These are phyloP conservation scores for Lecanicillium sp. DNA, from an alignment of 2,329 filamentous ascomycete species.

Conservation along the genomic window DNA sequence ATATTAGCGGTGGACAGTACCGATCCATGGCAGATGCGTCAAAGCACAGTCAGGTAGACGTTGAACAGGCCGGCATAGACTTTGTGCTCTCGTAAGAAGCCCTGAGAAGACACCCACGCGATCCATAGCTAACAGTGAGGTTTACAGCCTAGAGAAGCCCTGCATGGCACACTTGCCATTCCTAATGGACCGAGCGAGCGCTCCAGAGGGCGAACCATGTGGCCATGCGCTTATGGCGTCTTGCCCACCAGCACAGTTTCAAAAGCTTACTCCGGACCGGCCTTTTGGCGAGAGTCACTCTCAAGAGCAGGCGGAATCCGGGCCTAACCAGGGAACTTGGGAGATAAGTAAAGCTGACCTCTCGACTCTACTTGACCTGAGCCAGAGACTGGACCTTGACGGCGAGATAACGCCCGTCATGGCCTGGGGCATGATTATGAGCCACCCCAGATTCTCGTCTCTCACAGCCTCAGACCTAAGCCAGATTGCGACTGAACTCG, in stretches of 20 bases:
- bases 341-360: constrained; percentile 71
- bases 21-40: constrained; percentile 17
- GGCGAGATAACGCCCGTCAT: constrained; percentile 93
- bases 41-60: constrained; percentile 45
- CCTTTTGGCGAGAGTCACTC: constrained; percentile 42
- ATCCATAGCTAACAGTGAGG: constrained; percentile 11
- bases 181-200: constrained; percentile 53
- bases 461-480: constrained; percentile 62
- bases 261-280: constrained; percentile 38
- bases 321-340: constrained; percentile 60
- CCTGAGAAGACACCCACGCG: background rate
- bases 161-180: constrained; percentile 89
- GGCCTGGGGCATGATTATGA: constrained; percentile 79
- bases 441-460: constrained; percentile 59
- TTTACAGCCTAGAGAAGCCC: constrained; percentile 74
- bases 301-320: constrained; percentile 19
- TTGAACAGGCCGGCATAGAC: constrained; percentile 79
- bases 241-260: constrained; percentile 64
- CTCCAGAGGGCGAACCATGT: constrained; percentile 60
- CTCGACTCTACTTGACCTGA: constrained; percentile 74
- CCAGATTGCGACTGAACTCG: constrained; percentile 63
- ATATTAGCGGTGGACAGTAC: constrained; percentile 23
- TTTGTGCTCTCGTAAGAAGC: constrained; percentile 75
- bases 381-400: constrained; percentile 71
- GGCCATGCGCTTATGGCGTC: constrained; percentile 92